Evolutionary conservation across 768 basidiomycete genomes (phyloP), one percentile per base, ranked within the genome.

Genomic region (Pisolithus orientalis): DNA sequence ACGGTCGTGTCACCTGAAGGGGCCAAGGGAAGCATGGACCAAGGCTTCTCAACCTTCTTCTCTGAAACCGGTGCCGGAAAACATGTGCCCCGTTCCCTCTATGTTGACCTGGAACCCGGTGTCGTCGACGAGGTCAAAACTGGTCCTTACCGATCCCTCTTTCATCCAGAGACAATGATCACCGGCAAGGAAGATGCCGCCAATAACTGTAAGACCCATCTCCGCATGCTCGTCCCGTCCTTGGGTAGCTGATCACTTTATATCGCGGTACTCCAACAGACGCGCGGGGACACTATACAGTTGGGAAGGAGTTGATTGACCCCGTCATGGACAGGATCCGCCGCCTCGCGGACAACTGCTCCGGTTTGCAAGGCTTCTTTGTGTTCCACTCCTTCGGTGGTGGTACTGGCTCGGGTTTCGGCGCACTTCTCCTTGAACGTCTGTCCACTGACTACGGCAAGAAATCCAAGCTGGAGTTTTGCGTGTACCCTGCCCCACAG

Each of bases 321-420:
- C 80, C 80, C 43, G 94, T 96, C 51, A 90, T 97, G 84, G 96
- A 99, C 75, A 94, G 91, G 72, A 77, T 98, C 60, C 90, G 96
- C 69, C 88, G 91, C 60, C 84, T 99, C 57, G 91, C 94, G 48
- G 96, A 99, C 74, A 96, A 96, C 75, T 98, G 95, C 76, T 83
- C 84, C 47, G 96, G 96, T 68, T 85, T 99, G 43, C 96, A 99
- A 74, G 96, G 96, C 64, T 99, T 99, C 84, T 98, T 98, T 67
- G 91, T 98, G 66, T 98, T 98, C 84, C 96, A 98, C 77, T 98
- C 96, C 17, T 98, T 99, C 69, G 96, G 96, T 68, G 96, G 96
- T 67, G 96, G 96, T 72, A 98, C 96, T 67, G 96, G 96, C 65
- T 99, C 96, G 56, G 96, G 96, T 66, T 95, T 99, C 64, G 96